Conservation (phyloP, 495 filamentous ascomycete genomes). For the Cladorrhinum samala region DNA sequence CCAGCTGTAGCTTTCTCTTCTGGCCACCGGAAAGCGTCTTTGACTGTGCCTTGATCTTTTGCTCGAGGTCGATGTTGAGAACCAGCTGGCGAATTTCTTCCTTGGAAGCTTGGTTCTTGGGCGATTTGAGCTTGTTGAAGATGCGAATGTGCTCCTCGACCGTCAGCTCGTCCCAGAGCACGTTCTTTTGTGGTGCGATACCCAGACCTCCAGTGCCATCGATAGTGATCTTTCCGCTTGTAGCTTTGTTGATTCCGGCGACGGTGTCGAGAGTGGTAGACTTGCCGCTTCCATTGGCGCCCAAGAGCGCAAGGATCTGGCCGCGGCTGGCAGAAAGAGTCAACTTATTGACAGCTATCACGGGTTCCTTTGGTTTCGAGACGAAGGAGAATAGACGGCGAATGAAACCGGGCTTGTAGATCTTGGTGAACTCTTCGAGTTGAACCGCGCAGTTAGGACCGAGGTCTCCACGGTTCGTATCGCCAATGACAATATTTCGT, state of each 20-base stretch:
- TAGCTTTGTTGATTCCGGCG: slow-evolving; percentile 66
- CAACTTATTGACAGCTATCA: slow-evolving; percentile 66
- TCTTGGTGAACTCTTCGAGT: slow-evolving; percentile 64
- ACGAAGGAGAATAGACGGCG: slow-evolving; percentile 50
- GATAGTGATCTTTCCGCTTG: slow-evolving; percentile 63
- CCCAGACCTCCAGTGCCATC: slow-evolving; percentile 71
- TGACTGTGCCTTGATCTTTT: slow-evolving; percentile 59
- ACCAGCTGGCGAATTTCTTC: slow-evolving; percentile 55
- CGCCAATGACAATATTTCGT: slow-evolving; percentile 43
- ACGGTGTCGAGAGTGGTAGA: slow-evolving; percentile 82
- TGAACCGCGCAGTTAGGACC: slow-evolving; percentile 50
- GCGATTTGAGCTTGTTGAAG: slow-evolving; percentile 71
- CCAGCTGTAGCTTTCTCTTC: slow-evolving; percentile 83
- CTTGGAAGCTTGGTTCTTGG: slow-evolving; percentile 43
- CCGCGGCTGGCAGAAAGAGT: slow-evolving; percentile 61
- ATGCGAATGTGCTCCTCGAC: slow-evolving; percentile 73
- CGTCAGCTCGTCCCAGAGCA: slow-evolving; percentile 79
- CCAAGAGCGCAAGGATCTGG: slow-evolving; percentile 74
- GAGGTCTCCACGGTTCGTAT: slow-evolving; percentile 25
- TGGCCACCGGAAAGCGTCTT: slow-evolving; percentile 78
- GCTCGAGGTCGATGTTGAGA: slow-evolving; percentile 58
- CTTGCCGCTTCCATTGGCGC: slow-evolving; percentile 84
- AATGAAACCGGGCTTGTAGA: slow-evolving; percentile 61
- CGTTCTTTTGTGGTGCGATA: slow-evolving; percentile 84
- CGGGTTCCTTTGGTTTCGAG: slow-evolving; percentile 51